A percentile compares a stretch with the other conserved stretches of the same genome.
phyloP scores from a whole-genome alignment of 352 stramenopile species.

The Stramenopiles sp. region DNA sequence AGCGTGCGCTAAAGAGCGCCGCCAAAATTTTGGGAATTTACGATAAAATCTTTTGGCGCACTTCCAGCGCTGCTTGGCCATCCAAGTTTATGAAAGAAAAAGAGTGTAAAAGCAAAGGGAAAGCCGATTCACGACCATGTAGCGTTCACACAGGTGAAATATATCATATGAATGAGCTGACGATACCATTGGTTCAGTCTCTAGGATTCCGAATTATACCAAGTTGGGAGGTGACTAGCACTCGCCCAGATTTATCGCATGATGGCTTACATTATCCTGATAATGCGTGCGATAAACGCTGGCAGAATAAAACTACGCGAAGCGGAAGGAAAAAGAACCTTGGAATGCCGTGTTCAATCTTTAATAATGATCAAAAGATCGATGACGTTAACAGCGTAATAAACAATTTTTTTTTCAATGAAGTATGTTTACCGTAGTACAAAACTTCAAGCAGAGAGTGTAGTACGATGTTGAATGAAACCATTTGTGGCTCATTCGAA shows the following conservation, averaged over 20 bases:
- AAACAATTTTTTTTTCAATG: background rate
- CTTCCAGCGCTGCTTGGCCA: background rate
- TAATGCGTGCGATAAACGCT: background rate
- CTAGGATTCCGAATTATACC: background rate
- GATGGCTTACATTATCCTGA: constrained; percentile 1
- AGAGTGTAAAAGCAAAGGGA: background rate
- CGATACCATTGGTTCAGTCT: background rate
- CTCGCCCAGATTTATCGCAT: background rate
- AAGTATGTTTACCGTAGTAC: background rate
- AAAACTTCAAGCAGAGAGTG: too few relatives aligned
- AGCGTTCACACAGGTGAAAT: constrained; percentile 7
- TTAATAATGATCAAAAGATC: background rate
- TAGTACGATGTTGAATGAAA: too few relatives aligned
- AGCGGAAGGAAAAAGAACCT: background rate
- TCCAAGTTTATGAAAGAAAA: constrained; percentile 6
- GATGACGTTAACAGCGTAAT: background rate
- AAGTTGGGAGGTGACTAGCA: background rate
- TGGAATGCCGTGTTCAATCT: background rate
- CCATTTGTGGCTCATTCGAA: too few relatives aligned
- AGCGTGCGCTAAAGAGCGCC: background rate
- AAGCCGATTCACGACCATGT: background rate
- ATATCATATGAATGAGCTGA: background rate
- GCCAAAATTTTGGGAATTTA: background rate
- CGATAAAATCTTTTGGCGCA: background rate
- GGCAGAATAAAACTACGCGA: background rate